Evolutionary conservation across 2,329 filamentous ascomycete species (phyloP), one percentile per base, ranked within the genome.

Genomic region (Hymenoscyphus scutula): DNA sequence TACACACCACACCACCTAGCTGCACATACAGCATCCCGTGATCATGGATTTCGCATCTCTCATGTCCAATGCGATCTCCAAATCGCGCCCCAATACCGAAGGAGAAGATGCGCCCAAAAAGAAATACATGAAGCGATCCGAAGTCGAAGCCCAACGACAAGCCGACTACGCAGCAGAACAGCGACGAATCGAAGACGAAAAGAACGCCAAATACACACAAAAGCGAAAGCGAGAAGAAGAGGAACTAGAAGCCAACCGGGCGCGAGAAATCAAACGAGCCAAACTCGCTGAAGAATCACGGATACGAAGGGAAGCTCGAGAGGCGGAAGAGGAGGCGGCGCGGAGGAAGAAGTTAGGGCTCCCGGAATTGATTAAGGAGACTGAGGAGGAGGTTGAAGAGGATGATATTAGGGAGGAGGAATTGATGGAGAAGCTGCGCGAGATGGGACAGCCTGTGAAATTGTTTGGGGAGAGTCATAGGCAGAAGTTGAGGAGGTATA

Each of bases 171-270:
- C 86, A 1, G 89, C 89, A 15, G 92, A 96, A 71, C 93, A 98
- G 75, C 85, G 86, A 67, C 84, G 84, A 3, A 80, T 91, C 59
- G 90, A 92, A 69, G 82, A 81, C 45, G 87, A 91, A 72, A 90
- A 91, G 30, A 81, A 86, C 63, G 85, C 89, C 65, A 88, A 87
- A 67, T 80, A 85, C 0, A 83, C 84, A 1, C 87, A 89, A 70
- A 98, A 98, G 78, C 90, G 94, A 69, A 95, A 96, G 76, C 84
- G 87, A 27, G 94, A 98, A 60, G 93, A 97, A 38, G 93, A 97
- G 29, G 89, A 90, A 62, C 87, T 87, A 1, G 84, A 86, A 27
- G 88, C 89, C 67, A 84, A 85, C 67, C 84, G 81, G 13, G 80
- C 81, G 30, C 85, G 92, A 15, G 91, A 96, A 67, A 91, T 95